These are phyloP conservation scores for Ilex paraguariensis DNA, from an alignment of 305 asterid genomes.

Conservation along the genomic window DNA sequence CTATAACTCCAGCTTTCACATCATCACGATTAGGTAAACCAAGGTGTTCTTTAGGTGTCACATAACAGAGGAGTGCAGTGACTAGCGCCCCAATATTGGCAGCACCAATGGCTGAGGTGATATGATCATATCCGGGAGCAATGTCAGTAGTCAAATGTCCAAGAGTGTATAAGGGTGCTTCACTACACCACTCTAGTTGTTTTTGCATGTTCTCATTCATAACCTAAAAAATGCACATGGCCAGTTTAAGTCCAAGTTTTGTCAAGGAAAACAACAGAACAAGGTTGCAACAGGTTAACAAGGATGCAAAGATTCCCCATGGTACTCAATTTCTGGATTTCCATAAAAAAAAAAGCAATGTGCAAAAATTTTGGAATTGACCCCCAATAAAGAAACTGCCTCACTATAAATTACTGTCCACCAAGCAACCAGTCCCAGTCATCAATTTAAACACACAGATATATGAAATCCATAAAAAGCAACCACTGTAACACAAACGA, in stretches of 20 bases:
- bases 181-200: slow-evolving; percentile 90
- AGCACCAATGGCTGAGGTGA: slow-evolving; percentile 92
- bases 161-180: slow-evolving; percentile 92
- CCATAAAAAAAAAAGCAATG: too few species aligned
- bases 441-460: too few species aligned
- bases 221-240: slow-evolving; percentile 37
- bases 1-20: slow-evolving; percentile 77
- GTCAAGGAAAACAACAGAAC: too few species aligned
- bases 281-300: neutral
- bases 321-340: too few species aligned
- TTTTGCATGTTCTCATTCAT: slow-evolving; percentile 96
- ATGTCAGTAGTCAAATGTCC: slow-evolving; percentile 90
- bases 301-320: neutral
- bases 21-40: slow-evolving; percentile 89
- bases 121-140: slow-evolving; percentile 94
- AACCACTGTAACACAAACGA: too few species aligned
- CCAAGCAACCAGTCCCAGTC: too few species aligned
- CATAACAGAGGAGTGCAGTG: slow-evolving; percentile 87
- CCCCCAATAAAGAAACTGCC: too few species aligned
- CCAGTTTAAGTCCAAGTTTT: too few species aligned
- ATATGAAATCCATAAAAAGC: too few species aligned
- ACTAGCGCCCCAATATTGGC: slow-evolving; percentile 97
- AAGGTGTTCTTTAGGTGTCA: slow-evolving; percentile 92
- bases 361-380: too few species aligned
- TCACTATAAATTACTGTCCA: too few species aligned